A percentile compares a stretch with the other conserved stretches of the same genome.
These are phyloP conservation scores for Psophocarpus tetragonolobus DNA, from an alignment of 306 rosid genomes.

Conservation along the genomic window DNA sequence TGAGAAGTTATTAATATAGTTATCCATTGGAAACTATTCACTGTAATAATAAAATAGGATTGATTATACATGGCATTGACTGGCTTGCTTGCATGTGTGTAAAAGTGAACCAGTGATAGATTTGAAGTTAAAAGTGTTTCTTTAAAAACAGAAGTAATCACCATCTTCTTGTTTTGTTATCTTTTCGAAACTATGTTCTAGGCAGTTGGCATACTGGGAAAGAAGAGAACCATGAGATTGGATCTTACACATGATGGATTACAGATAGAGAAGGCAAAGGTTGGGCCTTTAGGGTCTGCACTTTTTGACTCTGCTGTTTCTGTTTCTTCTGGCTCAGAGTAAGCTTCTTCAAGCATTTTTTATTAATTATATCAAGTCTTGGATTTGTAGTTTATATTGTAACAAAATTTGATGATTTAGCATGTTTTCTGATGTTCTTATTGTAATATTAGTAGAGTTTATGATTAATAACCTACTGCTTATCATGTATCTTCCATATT, in stretches of 20 bases:
- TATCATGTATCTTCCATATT: neutral
- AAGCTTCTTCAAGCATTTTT: conserved; percentile 46
- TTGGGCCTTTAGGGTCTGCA: conserved; percentile 85
- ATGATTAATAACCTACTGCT: neutral
- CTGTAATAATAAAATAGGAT: conserved; percentile 8
- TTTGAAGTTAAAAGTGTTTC: neutral
- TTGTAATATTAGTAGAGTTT: conserved; percentile 6
- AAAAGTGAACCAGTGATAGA: conserved; percentile 10
- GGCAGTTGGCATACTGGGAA: conserved; percentile 73
- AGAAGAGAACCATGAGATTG: conserved; percentile 65
- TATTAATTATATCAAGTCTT: conserved; percentile 7
- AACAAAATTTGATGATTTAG: conserved; percentile 21
- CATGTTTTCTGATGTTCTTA: conserved; percentile 9
- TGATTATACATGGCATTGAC: neutral
- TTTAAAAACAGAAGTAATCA: conserved; percentile 15
- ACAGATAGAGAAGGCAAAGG: conserved; percentile 79
- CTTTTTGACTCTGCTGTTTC: conserved; percentile 98
- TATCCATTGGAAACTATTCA: neutral
- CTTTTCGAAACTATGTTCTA: conserved; percentile 45
- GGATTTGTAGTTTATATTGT: conserved; percentile 16
- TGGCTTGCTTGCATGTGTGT: neutral
- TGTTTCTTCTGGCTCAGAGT: conserved; percentile 64
- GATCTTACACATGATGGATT: conserved; percentile 71
- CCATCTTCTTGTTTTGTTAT: conserved; percentile 27
- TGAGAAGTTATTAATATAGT: neutral